Evolutionary conservation across 768 basidiomycete species (phyloP).

Genomic region (Tulasnella sp.): DNA sequence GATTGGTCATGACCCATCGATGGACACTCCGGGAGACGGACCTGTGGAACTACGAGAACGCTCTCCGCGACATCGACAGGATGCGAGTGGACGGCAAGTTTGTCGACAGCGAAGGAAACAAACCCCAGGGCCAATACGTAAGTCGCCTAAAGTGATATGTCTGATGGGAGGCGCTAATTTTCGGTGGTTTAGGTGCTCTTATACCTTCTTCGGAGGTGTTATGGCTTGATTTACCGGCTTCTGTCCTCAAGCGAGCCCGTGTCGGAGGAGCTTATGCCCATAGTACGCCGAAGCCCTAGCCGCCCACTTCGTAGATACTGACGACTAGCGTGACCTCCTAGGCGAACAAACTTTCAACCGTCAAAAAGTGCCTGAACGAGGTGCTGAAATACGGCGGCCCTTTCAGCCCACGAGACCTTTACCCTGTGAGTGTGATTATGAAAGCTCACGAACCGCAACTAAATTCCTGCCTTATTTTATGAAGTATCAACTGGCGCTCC

Average conservation of each 20-base stretch:
- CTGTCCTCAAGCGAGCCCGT: conserved; percentile 95
- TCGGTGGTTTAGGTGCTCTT: conserved; percentile 64
- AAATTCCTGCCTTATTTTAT: conserved; percentile 25
- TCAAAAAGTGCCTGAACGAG: conserved; percentile 95
- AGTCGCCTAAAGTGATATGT: conserved; percentile 34
- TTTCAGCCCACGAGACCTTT: conserved; percentile 85
- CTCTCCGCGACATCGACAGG: conserved; percentile 92
- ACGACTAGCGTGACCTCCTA: conserved; percentile 36
- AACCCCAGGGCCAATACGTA: conserved; percentile 93
- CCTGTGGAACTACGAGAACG: conserved; percentile 87
- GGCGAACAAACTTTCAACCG: conserved; percentile 95
- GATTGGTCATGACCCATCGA: conserved; percentile 87
- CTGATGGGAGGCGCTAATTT: not conserved
- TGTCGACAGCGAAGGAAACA: conserved; percentile 86
- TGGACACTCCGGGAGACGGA: conserved; percentile 97
- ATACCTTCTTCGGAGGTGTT: conserved; percentile 89
- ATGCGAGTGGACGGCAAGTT: conserved; percentile 98
- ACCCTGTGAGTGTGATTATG: conserved; percentile 60
- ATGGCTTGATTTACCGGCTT: conserved; percentile 89
- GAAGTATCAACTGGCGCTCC: conserved; percentile 88
- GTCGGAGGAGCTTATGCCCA: conserved; percentile 95
- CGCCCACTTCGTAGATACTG: not conserved
- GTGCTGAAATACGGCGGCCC: conserved; percentile 93
- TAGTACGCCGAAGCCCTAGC: conserved; percentile 51
- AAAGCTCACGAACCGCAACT: not conserved